Evolutionary conservation across 371 early-diverging fungal species (phyloP).

Genomic region (Mucor lusitanicus): DNA sequence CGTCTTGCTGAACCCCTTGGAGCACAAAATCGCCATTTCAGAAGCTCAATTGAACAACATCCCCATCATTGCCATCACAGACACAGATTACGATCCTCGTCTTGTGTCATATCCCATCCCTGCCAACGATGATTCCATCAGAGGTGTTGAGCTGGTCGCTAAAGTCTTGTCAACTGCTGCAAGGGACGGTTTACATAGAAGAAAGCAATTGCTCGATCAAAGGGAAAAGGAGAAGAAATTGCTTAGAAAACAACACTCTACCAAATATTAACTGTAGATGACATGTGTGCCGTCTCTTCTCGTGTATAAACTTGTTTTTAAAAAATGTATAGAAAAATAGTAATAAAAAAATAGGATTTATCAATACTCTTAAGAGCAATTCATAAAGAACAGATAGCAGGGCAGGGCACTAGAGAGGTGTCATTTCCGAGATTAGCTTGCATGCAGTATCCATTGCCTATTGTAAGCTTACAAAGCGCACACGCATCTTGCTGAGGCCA

Average conservation of each 20-base stretch:
- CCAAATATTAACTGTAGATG: not conserved
- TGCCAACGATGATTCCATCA: constrained; percentile 91
- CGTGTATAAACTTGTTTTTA: not conserved
- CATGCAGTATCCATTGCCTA: too few species aligned
- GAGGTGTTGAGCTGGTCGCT: constrained; percentile 84
- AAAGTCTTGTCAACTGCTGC: constrained; percentile 81
- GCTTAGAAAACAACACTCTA: constrained; percentile 22
- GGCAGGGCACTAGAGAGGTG: too few species aligned
- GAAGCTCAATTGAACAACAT: constrained; percentile 84
- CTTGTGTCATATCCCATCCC: constrained; percentile 94
- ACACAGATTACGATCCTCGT: constrained; percentile 92
- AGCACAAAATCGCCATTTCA: constrained; percentile 78
- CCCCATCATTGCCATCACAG: constrained; percentile 91
- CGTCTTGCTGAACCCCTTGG: constrained; percentile 84
- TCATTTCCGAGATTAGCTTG: too few species aligned
- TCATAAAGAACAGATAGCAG: too few species aligned
- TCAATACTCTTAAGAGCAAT: not conserved
- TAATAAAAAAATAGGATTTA: not conserved
- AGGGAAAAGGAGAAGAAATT: constrained; percentile 34
- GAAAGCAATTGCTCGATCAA: constrained; percentile 44
- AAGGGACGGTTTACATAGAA: constrained; percentile 61
- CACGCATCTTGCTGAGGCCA: too few species aligned
- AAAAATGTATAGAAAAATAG: constrained; percentile 1
- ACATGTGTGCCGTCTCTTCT: not conserved
- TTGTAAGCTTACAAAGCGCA: too few species aligned